Evolutionary conservation across 768 basidiomycete genomes (phyloP).

Genomic region (Boletellus ananas): DNA sequence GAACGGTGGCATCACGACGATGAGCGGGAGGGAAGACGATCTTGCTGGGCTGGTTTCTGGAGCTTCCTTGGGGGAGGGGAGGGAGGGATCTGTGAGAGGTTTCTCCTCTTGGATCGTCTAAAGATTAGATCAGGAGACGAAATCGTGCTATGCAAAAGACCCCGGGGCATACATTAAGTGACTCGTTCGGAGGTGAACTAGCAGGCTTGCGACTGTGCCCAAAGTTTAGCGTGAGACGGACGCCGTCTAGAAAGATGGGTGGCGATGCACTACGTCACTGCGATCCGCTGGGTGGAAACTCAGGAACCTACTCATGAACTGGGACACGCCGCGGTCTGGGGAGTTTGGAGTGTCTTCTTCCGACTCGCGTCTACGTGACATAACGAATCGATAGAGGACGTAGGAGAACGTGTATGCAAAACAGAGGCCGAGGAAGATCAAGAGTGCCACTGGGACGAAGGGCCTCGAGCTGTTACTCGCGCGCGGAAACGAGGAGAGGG

Average conservation of each 20-base stretch:
- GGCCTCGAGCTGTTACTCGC: neutral
- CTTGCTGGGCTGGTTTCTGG: conserved; percentile 6
- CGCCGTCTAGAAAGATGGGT: conserved; percentile 15
- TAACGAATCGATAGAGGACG: conserved; percentile 25
- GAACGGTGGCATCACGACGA: conserved; percentile 14
- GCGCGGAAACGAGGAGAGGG: conserved; percentile 1
- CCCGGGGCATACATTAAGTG: conserved; percentile 13
- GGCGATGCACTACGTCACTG: neutral
- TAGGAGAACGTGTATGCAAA: conserved; percentile 26
- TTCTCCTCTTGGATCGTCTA: conserved; percentile 21
- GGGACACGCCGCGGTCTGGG: conserved; percentile 23
- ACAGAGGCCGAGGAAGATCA: conserved; percentile 25
- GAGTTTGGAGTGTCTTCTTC: conserved; percentile 12
- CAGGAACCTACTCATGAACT: conserved; percentile 25
- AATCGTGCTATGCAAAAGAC: neutral
- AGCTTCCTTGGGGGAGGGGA: conserved; percentile 2
- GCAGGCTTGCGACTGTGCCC: conserved; percentile 3
- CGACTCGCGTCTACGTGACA: conserved; percentile 13
- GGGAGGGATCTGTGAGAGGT: conserved; percentile 7
- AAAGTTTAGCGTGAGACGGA: conserved; percentile 24
- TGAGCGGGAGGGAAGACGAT: conserved; percentile 15
- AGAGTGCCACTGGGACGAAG: conserved; percentile 18
- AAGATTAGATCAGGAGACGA: neutral
- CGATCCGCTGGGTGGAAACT: neutral
- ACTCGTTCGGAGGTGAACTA: neutral